Evolutionary conservation across 495 filamentous ascomycete species (phyloP), one percentile per base, ranked within the genome.

Genomic region (Letharia lupina): DNA sequence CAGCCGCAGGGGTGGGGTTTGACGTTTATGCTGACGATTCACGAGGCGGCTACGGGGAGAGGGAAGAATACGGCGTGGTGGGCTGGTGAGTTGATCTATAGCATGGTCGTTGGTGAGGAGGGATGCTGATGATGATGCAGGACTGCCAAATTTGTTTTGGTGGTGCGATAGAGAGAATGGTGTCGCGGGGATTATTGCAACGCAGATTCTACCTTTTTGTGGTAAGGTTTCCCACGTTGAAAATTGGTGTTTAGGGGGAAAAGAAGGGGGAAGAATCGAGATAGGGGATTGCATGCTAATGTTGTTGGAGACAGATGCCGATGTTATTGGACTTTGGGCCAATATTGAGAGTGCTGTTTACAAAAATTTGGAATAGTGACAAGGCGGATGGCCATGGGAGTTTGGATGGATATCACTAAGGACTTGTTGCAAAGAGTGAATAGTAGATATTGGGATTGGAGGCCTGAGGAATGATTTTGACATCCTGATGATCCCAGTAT

Each of bases 1-100:
- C 73, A 81, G 65, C 76, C 81, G 7, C 82, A 86, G 69, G 85
- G 85, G 37, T 87, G 84, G 84, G 85, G 84, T 0, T 69, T 88
- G 31, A 80, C 78, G 0, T 85, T 86, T 69, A 78, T 85, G 74
- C 67, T 87, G 57, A 81, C 68, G 60, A 48, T 73, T 35, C 60
- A 68, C 18, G 73, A 73, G 13, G 76, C 68, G n/a, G 71, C 67
- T 15, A 85, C 85, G 5, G 86, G 84, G 0, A 71, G 84, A 62
- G 79, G 77, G 1, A 67, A 60, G 7, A 73, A 75, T 39, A 83
- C 83, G 8, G 83, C 65, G 0, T 78, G 72, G 62, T 87, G 85
- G 85, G 79, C 81, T n/a, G n/a, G 48, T 28, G 23, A 15, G 48
- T 52, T 2, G 11, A 5, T 28, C 12, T 52, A 31, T 3, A 7